Evolutionary conservation across 139 green algal species (phyloP).

Genomic region (Chlamydomonas schloesseri): DNA sequence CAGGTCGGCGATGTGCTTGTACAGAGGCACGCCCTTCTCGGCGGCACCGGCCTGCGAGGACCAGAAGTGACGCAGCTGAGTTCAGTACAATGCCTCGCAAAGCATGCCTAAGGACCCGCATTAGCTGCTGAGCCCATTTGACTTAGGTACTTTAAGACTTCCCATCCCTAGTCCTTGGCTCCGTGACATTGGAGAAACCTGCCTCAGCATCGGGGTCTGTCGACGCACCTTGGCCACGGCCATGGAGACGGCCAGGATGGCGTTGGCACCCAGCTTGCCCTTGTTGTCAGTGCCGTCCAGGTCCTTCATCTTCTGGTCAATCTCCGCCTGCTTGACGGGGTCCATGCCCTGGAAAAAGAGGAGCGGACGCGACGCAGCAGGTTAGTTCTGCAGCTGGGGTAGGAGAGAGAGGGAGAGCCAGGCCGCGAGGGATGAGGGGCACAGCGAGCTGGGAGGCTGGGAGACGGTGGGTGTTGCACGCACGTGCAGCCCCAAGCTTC

Average conservation of each 20-base stretch:
- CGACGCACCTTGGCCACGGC: constrained; percentile 85
- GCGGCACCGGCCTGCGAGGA: constrained; percentile 87
- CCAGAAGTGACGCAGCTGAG: background rate
- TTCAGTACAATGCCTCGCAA: too few species aligned
- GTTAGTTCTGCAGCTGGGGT: background rate
- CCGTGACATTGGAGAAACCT: too few species aligned
- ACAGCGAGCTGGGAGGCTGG: too few species aligned
- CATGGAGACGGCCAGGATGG: constrained; percentile 98
- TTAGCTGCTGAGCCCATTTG: too few species aligned
- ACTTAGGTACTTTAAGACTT: background rate
- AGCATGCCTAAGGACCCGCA: too few species aligned
- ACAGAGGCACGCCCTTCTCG: constrained; percentile 96
- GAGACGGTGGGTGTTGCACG: too few species aligned
- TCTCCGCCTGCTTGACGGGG: constrained; percentile 88
- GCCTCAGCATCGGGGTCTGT: too few species aligned
- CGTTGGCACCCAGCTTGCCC: constrained; percentile 97
- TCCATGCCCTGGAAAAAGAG: constrained; percentile 83
- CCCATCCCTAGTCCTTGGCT: too few species aligned
- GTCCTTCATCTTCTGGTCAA: constrained; percentile 96
- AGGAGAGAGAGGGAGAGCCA: background rate
- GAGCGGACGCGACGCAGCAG: too few species aligned
- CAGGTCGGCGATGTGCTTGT: constrained; percentile 94
- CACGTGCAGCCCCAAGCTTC: too few species aligned
- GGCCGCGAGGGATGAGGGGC: too few species aligned
- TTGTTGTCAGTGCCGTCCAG: constrained; percentile 99